Evolutionary conservation across 2,329 filamentous ascomycete species (phyloP).

Genomic region (Ophiobolus disseminans): DNA sequence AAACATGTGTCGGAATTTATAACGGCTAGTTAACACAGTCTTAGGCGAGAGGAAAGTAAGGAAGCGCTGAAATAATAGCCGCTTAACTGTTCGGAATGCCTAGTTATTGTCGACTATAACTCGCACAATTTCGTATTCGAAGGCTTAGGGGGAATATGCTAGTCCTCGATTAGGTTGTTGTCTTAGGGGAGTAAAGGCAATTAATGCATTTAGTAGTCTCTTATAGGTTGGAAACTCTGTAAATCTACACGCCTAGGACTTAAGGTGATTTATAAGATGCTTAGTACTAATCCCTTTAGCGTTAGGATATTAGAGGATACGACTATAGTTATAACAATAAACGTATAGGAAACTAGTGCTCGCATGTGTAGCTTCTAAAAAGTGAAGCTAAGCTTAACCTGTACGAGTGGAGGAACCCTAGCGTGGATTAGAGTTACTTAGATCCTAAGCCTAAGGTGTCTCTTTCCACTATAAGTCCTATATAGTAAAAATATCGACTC

Average conservation of each 20-base stretch:
- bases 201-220: too few relatives aligned
- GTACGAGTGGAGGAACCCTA: background rate
- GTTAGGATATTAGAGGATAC: background rate
- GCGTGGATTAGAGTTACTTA: background rate
- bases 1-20: slow-evolving; percentile 11
- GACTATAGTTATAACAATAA: slow-evolving; percentile 1
- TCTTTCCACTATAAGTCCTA: background rate
- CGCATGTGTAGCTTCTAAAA: background rate
- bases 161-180: too few relatives aligned
- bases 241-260: background rate
- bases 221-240: too few relatives aligned
- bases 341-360: slow-evolving; percentile 1
- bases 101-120: slow-evolving; percentile 13
- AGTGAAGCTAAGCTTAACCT: slow-evolving; percentile 1
- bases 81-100: slow-evolving; percentile 4
- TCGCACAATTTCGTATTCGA: slow-evolving; percentile 8
- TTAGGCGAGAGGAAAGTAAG: slow-evolving; percentile 3
- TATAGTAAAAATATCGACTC: too few relatives aligned
- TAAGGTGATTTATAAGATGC: background rate
- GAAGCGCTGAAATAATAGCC: slow-evolving; percentile 9
- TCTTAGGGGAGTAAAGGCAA: too few relatives aligned
- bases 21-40: slow-evolving; percentile 9
- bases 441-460: background rate
- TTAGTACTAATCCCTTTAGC: slow-evolving; percentile 2
- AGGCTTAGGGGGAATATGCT: slow-evolving; percentile 2